Evolutionary conservation across 1,139 yeast species (phyloP).

Genomic region (Magnusiomyces paraingens): DNA sequence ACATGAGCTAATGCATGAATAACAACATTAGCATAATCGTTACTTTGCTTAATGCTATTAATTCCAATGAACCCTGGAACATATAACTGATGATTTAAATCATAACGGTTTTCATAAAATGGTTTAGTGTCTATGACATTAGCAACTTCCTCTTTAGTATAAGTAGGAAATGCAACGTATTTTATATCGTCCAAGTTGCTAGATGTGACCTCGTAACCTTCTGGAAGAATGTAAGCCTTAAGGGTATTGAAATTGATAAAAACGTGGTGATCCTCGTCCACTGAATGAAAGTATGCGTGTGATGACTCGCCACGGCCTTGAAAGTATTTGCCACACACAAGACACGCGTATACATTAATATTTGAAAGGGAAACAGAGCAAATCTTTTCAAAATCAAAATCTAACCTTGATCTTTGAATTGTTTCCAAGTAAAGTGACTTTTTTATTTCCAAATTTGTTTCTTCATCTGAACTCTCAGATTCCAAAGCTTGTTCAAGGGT

Average conservation of each 20-base stretch:
- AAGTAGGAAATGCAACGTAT: conserved; percentile 48
- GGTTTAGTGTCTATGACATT: conserved; percentile 27
- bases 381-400: conserved; percentile 63
- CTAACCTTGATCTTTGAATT: conserved; percentile 48
- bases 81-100: conserved; percentile 43
- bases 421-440: conserved; percentile 44
- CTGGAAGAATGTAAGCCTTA: conserved; percentile 56
- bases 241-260: conserved; percentile 49
- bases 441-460: conserved; percentile 3
- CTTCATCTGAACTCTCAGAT: no score
- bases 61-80: conserved; percentile 61
- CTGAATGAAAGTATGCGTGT: conserved; percentile 63
- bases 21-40: conserved; percentile 52
- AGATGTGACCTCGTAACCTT: conserved; percentile 41
- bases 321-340: conserved; percentile 66
- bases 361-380: conserved; percentile 60
- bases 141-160: conserved; percentile 33
- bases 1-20: conserved; percentile 54
- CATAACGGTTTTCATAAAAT: conserved; percentile 27
- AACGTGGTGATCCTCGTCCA: conserved; percentile 56
- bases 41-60: conserved; percentile 42
- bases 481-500: no score
- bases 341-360: conserved; percentile 62
- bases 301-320: conserved; percentile 61
- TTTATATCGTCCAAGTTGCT: conserved; percentile 46